Evolutionary conservation across 495 filamentous ascomycete species (phyloP).

Genomic region (Penicillium samsonianum): DNA sequence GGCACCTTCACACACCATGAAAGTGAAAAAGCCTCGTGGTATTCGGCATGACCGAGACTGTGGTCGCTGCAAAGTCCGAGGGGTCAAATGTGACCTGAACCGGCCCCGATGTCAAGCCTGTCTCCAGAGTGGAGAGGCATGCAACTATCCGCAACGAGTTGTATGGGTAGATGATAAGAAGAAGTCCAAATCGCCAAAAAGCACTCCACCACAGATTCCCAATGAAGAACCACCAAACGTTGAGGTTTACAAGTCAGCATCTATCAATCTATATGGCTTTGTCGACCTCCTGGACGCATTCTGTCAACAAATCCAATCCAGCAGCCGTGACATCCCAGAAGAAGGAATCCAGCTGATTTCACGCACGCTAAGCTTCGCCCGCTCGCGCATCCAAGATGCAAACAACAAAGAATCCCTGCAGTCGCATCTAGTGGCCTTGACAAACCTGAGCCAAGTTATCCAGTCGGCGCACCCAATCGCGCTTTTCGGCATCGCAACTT

Average conservation of each 20-base stretch:
- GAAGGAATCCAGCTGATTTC: constrained; percentile 33
- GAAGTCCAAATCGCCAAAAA: constrained; percentile 4
- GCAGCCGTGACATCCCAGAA: constrained; percentile 25
- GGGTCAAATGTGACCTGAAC: constrained; percentile 39
- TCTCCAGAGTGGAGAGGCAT: constrained; percentile 23
- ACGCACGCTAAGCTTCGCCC: constrained; percentile 30
- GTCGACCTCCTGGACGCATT: constrained; percentile 34
- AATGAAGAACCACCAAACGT: neutral
- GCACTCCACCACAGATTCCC: neutral
- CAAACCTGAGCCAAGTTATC: constrained; percentile 32
- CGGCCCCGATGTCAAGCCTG: constrained; percentile 35
- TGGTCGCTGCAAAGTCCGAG: constrained; percentile 28
- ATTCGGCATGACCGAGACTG: constrained; percentile 40
- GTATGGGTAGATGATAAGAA: constrained; percentile 32
- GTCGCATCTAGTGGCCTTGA: constrained; percentile 32
- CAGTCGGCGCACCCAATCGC: constrained; percentile 36
- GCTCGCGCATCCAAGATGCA: constrained; percentile 25
- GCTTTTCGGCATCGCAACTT: constrained; percentile 37
- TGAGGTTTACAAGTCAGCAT: constrained; percentile 7
- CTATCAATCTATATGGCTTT: constrained; percentile 37
- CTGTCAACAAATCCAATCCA: constrained; percentile 33
- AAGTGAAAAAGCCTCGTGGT: constrained; percentile 35
- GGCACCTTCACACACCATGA: constrained; percentile 11
- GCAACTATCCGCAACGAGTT: constrained; percentile 37
- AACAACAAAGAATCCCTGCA: constrained; percentile 27